A percentile compares a stretch with the other conserved stretches of the same genome.
phyloP scores from a whole-genome alignment of 163 green algal species.

The Smithsoniella earleae region DNA sequence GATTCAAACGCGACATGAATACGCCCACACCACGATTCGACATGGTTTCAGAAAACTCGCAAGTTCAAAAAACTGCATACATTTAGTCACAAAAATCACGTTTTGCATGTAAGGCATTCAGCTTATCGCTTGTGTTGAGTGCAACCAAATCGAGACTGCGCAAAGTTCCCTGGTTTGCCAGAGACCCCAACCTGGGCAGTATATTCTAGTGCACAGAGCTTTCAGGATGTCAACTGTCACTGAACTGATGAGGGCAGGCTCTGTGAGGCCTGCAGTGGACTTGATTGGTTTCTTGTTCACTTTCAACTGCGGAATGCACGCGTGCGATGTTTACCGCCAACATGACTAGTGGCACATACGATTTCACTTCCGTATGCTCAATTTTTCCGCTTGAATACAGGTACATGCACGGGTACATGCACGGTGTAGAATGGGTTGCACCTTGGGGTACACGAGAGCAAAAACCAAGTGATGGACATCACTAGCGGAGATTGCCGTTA shows the following conservation, averaged over 20 bases:
- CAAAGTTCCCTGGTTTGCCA: background rate
- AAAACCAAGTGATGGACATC: no score
- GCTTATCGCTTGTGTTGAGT: no score
- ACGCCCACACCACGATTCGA: no score
- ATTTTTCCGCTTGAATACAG: no score
- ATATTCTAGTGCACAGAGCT: background rate
- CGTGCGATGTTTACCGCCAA: background rate
- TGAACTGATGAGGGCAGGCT: constrained; percentile 26
- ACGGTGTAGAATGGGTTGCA: constrained; percentile 7
- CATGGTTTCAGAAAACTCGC: no score
- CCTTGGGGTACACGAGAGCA: background rate
- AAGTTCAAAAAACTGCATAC: background rate
- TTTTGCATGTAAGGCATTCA: background rate
- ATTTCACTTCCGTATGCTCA: no score
- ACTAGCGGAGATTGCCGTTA: no score
- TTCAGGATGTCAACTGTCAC: constrained; percentile 1
- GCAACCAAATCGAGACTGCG: no score
- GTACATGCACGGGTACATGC: constrained; percentile 18
- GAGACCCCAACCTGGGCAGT: background rate
- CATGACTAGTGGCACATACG: background rate
- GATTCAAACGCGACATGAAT: no score
- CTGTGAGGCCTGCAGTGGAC: background rate
- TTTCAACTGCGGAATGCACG: constrained; percentile 26
- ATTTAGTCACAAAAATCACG: background rate
- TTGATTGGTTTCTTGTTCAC: constrained; percentile 28